Percentiles rank a stretch among this genome's conserved stretches.
Conservation (phyloP, 2,329 filamentous ascomycete genomes). For the Xylariomycetidae sp. region DNA sequence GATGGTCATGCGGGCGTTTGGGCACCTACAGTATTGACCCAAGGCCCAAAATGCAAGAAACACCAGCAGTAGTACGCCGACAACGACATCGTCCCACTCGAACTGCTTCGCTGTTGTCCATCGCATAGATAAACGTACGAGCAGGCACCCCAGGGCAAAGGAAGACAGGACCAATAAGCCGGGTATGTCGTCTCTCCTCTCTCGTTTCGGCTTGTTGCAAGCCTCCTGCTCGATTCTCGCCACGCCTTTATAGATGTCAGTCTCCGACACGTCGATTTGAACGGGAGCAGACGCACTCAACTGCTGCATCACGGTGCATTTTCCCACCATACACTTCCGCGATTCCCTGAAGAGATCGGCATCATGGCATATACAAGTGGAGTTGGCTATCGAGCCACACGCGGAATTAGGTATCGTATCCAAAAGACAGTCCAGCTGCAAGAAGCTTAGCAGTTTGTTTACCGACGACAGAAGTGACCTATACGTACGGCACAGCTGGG, state of each 20-base stretch:
- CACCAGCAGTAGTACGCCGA: slow-evolving; percentile 2
- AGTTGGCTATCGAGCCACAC: slow-evolving; percentile 8
- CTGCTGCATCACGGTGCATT: slow-evolving; percentile 6
- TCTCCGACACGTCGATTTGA: neutral
- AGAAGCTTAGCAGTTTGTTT: neutral
- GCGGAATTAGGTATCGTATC: slow-evolving; percentile 4
- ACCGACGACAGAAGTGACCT: neutral
- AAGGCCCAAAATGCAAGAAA: slow-evolving; percentile 4
- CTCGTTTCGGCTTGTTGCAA: slow-evolving; percentile 4
- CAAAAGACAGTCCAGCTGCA: slow-evolving; percentile 6
- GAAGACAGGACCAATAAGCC: slow-evolving; percentile 3
- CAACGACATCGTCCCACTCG: slow-evolving; percentile 5
- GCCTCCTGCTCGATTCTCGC: slow-evolving; percentile 5
- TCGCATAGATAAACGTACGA: slow-evolving; percentile 2
- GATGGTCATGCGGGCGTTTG: no score
- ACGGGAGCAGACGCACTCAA: slow-evolving; percentile 1
- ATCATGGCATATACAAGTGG: slow-evolving; percentile 16
- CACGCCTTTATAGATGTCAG: slow-evolving; percentile 1
- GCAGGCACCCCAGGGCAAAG: slow-evolving; percentile 2
- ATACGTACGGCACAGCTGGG: slow-evolving; percentile 2
- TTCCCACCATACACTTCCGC: slow-evolving; percentile 27
- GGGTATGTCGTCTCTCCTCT: slow-evolving; percentile 5
- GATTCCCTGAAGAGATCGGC: slow-evolving; percentile 5
- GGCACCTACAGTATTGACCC: slow-evolving; percentile 5
- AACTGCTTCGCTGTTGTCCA: neutral